Base-by-base conservation (phyloP, 2,329 filamentous ascomycete species). In the Hypoxylon sp. region DNA sequence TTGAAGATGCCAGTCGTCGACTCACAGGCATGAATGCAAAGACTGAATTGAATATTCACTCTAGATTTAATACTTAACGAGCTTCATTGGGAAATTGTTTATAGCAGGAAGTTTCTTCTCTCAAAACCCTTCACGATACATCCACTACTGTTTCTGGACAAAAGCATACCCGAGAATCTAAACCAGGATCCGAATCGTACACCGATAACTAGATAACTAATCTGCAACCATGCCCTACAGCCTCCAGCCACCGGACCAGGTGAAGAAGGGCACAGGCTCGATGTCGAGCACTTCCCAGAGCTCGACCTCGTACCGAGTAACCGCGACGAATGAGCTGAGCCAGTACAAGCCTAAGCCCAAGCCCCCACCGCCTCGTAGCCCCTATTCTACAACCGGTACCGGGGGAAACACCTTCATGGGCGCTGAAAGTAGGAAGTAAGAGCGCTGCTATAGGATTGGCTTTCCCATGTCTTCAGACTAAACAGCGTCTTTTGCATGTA, bases 391-490 rank as follows among this genome's bases (percentile, higher is more conserved):
- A 4, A 12, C 37, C 12, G 37, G 46, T 17, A 42, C 46, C 4
- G 46, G 36, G 2, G 32, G 25, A 9, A 19, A 12, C 16, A 46
- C 43, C 3, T 46, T 37, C 15, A 38, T 46, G 43, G 43, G 43
- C 20, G 9, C 31, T 7, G 16, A n/a, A n/a, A n/a, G 16, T 4
- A 17, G 16, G 16, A 45, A 25, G 16, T 37, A 7, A 25, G 12
- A 16, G 34, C 7, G 13, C 13, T 5, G 20, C 2, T 13, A 13
- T 25, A 3, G 31, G 31, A 16, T 20, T 34, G 7, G 11, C 31
- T 34, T n/a, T 11, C 17, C 12, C 15, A 9, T 34, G 9, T 6
- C 21, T 34, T 7, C 21, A 16, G 16, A 12, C 16, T 7, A 8
- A 6, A n/a, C 15, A 27, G 6, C 13, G 9, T 26, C 11, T 27